Evolutionary conservation across 148 eudicot genomes (phyloP).

Genomic region (Cornus florida): DNA sequence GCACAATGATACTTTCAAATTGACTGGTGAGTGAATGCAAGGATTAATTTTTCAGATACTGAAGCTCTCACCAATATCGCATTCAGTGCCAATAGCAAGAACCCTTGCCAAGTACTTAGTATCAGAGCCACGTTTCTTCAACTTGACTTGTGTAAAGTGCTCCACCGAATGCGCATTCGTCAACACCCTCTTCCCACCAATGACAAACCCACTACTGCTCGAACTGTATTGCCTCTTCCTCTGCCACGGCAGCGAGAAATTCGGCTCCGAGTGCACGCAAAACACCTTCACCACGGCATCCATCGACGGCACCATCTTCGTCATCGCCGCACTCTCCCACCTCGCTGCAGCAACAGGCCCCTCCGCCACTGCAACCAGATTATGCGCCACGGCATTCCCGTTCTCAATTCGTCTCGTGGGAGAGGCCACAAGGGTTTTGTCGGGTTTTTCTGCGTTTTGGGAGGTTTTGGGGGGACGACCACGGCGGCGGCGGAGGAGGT

Average conservation of each 20-base stretch:
- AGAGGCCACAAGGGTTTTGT: slow-evolving; percentile 12
- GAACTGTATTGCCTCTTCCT: slow-evolving; percentile 70
- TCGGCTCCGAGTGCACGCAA: slow-evolving; percentile 70
- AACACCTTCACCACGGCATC: slow-evolving; percentile 87
- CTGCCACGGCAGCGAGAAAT: slow-evolving; percentile 88
- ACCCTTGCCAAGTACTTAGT: slow-evolving; percentile 76
- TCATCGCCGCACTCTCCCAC: slow-evolving; percentile 18
- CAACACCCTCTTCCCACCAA: slow-evolving; percentile 63
- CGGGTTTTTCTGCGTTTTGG: neutral
- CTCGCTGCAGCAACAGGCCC: slow-evolving; percentile 7
- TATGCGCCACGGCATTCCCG: neutral
- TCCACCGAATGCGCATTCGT: slow-evolving; percentile 87
- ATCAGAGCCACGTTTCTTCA: slow-evolving; percentile 83
- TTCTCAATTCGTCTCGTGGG: slow-evolving; percentile 7
- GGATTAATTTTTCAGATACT: neutral
- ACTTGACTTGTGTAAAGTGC: slow-evolving; percentile 70
- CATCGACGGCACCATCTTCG: slow-evolving; percentile 49
- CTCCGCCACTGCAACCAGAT: slow-evolving; percentile 1
- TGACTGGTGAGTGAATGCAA: neutral
- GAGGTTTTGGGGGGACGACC: slow-evolving; percentile 39
- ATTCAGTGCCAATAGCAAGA: slow-evolving; percentile 76
- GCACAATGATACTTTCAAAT: neutral
- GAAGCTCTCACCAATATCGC: slow-evolving; percentile 63
- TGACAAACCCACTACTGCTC: slow-evolving; percentile 73
- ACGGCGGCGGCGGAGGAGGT: slow-evolving; percentile 17